Evolutionary conservation across 352 stramenopile genomes (phyloP).

Genomic region (Phytophthora litchii): DNA sequence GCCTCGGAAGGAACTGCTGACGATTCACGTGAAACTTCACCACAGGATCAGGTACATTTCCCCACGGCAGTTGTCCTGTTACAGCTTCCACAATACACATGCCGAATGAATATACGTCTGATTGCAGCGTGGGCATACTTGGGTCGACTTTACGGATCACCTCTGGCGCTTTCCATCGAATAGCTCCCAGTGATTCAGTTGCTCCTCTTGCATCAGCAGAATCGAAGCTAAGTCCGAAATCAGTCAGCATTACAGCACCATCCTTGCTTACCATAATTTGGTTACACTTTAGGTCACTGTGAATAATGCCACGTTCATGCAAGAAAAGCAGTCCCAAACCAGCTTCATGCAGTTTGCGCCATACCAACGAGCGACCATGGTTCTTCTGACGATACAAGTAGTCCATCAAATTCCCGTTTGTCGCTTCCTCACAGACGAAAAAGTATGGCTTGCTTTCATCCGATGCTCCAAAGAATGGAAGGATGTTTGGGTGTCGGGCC

Average conservation of each 20-base stretch:
- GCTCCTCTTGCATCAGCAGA: slow-evolving; percentile 9
- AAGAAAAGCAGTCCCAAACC: slow-evolving; percentile 15
- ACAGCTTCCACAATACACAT: slow-evolving; percentile 17
- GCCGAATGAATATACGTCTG: slow-evolving; percentile 7
- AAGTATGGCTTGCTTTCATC: slow-evolving; percentile 15
- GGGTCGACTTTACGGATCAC: slow-evolving; percentile 11
- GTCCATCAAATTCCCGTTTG: slow-evolving; percentile 14
- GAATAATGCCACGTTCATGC: slow-evolving; percentile 10
- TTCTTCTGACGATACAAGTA: slow-evolving; percentile 2
- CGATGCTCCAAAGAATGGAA: slow-evolving; percentile 23
- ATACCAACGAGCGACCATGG: neutral
- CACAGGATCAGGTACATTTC: too few relatives aligned
- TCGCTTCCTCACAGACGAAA: slow-evolving; percentile 18
- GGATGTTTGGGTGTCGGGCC: slow-evolving; percentile 24
- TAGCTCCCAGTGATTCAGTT: slow-evolving; percentile 8
- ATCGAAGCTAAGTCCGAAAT: slow-evolving; percentile 20
- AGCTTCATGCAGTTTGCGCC: slow-evolving; percentile 19
- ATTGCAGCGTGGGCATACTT: neutral
- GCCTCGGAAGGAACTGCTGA: too few relatives aligned
- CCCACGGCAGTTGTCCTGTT: too few relatives aligned
- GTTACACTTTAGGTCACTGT: slow-evolving; percentile 23
- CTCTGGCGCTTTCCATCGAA: slow-evolving; percentile 19
- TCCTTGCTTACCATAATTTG: slow-evolving; percentile 21
- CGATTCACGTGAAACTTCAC: too few relatives aligned
- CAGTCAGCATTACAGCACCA: slow-evolving; percentile 14